Conservation (phyloP, 495 filamentous ascomycete genomes). For the Penicillium mononematosum region DNA sequence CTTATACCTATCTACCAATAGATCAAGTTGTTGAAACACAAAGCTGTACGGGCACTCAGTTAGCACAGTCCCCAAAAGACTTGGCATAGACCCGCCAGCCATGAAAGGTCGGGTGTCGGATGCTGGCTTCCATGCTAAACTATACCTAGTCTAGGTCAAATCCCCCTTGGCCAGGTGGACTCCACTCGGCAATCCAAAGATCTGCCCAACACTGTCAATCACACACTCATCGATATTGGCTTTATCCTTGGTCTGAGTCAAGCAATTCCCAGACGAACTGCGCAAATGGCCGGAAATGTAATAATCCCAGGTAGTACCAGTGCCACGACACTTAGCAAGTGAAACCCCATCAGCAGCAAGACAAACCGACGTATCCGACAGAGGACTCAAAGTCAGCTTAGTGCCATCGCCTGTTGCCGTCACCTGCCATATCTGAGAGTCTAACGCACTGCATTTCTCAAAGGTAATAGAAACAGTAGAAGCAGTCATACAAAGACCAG, state of each 20-base stretch:
- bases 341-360: slow-evolving; percentile 13
- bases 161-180: slow-evolving; percentile 15
- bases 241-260: slow-evolving; percentile 23
- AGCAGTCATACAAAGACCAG: slow-evolving; percentile 33
- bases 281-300: slow-evolving; percentile 30
- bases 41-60: too few species aligned
- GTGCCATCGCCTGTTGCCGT: slow-evolving; percentile 11
- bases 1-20: too few species aligned
- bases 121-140: not conserved
- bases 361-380: slow-evolving; percentile 26
- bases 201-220: slow-evolving; percentile 24
- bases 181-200: slow-evolving; percentile 36
- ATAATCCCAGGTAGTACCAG: slow-evolving; percentile 26
- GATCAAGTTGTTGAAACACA: too few species aligned
- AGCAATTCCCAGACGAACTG: slow-evolving; percentile 20
- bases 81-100: too few species aligned
- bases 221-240: slow-evolving; percentile 18
- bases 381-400: slow-evolving; percentile 23
- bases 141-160: not conserved
- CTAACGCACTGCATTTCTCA: slow-evolving; percentile 22
- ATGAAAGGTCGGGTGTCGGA: not conserved
- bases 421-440: slow-evolving; percentile 33
- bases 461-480: slow-evolving; percentile 16
- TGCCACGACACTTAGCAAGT: slow-evolving; percentile 20
- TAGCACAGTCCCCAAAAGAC: too few species aligned